Base-by-base conservation (phyloP, 1,284 basidiomycete genomes). In the Malassezia restricta region DNA sequence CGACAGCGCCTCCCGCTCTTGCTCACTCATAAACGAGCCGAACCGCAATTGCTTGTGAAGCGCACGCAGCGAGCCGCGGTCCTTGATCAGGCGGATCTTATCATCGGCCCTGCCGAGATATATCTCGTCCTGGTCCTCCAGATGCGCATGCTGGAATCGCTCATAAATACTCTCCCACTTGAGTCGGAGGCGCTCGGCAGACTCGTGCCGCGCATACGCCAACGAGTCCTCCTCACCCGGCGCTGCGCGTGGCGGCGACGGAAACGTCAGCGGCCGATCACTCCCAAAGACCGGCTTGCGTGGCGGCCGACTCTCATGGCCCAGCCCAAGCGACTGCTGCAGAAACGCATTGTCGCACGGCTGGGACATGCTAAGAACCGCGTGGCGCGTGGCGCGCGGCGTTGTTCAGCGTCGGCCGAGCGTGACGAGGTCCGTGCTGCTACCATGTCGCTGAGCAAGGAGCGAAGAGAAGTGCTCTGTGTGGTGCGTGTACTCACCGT, bases 131-230 rank as follows among this genome's bases (percentile, higher is more conserved):
- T 71, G 67, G 17, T 63, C 59, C 24, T 64, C 55, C 20, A 71
- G 28, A 29, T 71, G 68, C 6, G 68, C 67, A 40, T 68, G 62
- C 17, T 64, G 62, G 58, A 68, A 71, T 11, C 61, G 59, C 24
- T 66, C 63, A 40, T 62, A 66, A 37, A 71, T 71, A 41, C 54
- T 52, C 32, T 71, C 67, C 68, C 68, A 71, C 29, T 64, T 64
- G 42, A 40, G 48, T 20, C 69, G 66, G 35, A 71, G 66, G 1
- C 66, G 60, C 46, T 64, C 57, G 1, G 61, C 62, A 8, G 63
- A 65, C 40, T 67, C 61, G 37, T 64, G 60, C 30, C 66, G 63
- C 15, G 56, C 47, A 47, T 61, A 66, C 14, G 66, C 66, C 46
- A 65, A 52, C 14, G 59, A 63, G 5, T 54, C 46, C 32, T 70